Conservation (phyloP, 2,329 filamentous ascomycete genomes). For the Arthrobotrys sinensis region DNA sequence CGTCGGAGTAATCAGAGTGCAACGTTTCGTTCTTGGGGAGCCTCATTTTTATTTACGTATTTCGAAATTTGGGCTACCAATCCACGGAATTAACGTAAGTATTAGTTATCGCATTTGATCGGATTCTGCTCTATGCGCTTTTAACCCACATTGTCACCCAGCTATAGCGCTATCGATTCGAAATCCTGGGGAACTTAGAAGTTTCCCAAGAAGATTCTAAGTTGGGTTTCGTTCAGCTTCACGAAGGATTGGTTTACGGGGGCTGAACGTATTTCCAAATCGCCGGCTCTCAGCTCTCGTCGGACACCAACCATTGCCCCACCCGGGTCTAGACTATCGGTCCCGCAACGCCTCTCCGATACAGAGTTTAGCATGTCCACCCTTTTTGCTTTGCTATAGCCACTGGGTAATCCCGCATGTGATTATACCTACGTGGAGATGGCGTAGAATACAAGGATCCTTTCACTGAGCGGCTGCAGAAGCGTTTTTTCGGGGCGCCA, state of each 20-base stretch:
- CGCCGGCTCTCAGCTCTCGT: not conserved
- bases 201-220: not conserved
- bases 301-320: not conserved
- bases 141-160: not conserved
- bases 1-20: conserved; percentile 17
- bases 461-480: conserved; percentile 9
- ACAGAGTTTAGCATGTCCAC: not conserved
- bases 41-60: conserved; percentile 23
- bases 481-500: conserved; percentile 7
- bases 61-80: conserved; percentile 3
- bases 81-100: conserved; percentile 28
- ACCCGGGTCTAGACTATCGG: conserved; percentile 21
- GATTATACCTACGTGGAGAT: not conserved
- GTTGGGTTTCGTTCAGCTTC: not conserved
- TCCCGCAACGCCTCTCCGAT: not conserved
- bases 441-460: not conserved
- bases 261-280: conserved; percentile 9
- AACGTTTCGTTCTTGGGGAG: conserved; percentile 31
- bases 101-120: not conserved
- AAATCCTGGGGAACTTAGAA: not conserved
- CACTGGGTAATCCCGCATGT: conserved; percentile 17
- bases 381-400: not conserved
- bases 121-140: conserved; percentile 8
- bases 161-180: not conserved
- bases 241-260: not conserved